Evolutionary conservation across 1,284 basidiomycete genomes (phyloP).

Genomic region (Microbotryum violaceum): DNA sequence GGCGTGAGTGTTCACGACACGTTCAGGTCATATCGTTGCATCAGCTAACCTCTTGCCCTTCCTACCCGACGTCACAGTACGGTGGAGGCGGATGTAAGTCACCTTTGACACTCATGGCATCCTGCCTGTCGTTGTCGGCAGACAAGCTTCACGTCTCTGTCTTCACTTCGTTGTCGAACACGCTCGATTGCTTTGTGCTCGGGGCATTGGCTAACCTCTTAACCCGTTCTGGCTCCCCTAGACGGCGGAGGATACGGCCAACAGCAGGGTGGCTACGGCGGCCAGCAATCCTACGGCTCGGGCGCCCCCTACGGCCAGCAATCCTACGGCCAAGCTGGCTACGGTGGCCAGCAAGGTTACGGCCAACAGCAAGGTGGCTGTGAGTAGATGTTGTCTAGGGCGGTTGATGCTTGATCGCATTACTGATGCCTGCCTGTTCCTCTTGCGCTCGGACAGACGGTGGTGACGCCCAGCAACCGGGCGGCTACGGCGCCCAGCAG

Average conservation of each 20-base stretch:
- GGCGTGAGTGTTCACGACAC: conserved; percentile 4
- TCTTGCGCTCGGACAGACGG: neutral
- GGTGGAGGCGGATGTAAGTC: neutral
- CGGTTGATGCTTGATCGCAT: no score
- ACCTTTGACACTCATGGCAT: no score
- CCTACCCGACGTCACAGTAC: neutral
- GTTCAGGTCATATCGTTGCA: neutral
- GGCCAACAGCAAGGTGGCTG: conserved; percentile 10
- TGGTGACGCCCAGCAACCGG: neutral
- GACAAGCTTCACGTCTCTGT: no score
- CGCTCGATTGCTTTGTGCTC: neutral
- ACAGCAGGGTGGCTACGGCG: conserved; percentile 5
- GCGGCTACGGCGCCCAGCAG: conserved; percentile 9
- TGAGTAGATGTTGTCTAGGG: neutral
- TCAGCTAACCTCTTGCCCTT: neutral
- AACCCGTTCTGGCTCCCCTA: neutral
- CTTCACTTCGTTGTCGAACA: no score
- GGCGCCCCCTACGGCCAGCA: conserved; percentile 27
- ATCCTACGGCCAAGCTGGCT: conserved; percentile 8
- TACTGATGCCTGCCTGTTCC: no score
- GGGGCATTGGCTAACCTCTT: neutral
- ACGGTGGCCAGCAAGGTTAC: conserved; percentile 1
- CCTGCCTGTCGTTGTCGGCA: no score
- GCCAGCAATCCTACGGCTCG: conserved; percentile 16
- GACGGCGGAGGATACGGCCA: conserved; percentile 6